Evolutionary conservation across 306 rosid species (phyloP).

Genomic region (Dryas drummondii): DNA sequence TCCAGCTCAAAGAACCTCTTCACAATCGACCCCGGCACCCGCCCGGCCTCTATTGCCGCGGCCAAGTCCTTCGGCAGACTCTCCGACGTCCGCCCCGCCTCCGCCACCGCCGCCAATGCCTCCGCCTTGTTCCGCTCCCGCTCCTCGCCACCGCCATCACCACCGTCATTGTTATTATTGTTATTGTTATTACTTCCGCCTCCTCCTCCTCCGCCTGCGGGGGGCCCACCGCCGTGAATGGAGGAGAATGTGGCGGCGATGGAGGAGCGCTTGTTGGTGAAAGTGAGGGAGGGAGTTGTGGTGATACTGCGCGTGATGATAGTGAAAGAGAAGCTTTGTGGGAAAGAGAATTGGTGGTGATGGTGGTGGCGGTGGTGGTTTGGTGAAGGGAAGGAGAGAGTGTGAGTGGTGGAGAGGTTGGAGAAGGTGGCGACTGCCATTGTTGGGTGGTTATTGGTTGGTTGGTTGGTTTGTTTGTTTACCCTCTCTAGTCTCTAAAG

Average conservation of each 20-base stretch:
- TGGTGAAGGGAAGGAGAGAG: conserved; percentile 31
- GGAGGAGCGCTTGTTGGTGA: conserved; percentile 21
- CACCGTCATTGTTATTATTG: not conserved
- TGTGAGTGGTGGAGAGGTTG: conserved; percentile 27
- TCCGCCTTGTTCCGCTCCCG: conserved; percentile 61
- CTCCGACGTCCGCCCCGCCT: conserved; percentile 64
- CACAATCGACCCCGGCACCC: conserved; percentile 71
- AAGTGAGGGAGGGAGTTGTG: conserved; percentile 19
- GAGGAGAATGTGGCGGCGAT: conserved; percentile 21
- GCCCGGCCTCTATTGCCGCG: conserved; percentile 62
- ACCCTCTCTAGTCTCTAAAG: too few species aligned
- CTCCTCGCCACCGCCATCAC: conserved; percentile 29
- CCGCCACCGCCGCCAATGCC: conserved; percentile 56
- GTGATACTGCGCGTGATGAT: conserved; percentile 25
- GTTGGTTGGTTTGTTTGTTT: too few species aligned
- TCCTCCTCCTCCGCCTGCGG: conserved; percentile 21
- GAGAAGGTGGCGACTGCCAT: conserved; percentile 61
- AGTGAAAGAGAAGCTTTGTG: conserved; percentile 1
- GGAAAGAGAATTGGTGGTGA: conserved; percentile 3
- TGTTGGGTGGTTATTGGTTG: not conserved
- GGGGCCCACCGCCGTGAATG: not conserved
- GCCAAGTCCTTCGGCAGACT: conserved; percentile 71
- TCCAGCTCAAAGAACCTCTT: conserved; percentile 70
- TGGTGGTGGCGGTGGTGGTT: conserved; percentile 10
- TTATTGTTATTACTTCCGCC: conserved; percentile 3